Conservation (phyloP, 768 basidiomycete genomes). For the Mycena kentingensis region DNA sequence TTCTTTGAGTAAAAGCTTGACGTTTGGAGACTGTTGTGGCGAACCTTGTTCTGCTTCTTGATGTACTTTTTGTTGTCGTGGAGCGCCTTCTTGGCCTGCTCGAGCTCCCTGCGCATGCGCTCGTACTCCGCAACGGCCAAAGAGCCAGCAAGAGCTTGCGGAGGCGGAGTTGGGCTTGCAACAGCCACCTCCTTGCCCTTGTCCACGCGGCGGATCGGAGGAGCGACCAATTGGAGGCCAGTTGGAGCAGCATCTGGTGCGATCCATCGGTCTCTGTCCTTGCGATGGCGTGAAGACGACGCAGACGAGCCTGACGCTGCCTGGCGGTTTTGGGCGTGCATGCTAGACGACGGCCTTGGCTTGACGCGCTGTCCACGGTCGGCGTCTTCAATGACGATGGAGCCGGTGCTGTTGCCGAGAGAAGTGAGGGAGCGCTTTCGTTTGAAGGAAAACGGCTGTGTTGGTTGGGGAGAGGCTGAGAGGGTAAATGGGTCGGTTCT, state of each 20-base stretch:
- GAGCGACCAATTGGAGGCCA: not conserved
- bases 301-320: not conserved
- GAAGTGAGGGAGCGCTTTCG: slow-evolving; percentile 19
- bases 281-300: slow-evolving; percentile 8
- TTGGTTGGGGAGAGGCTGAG: not conserved
- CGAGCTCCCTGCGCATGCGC: slow-evolving; percentile 59
- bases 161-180: not conserved
- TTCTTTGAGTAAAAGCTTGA: slow-evolving; percentile 6
- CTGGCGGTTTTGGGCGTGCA: slow-evolving; percentile 3
- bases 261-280: slow-evolving; percentile 16
- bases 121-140: slow-evolving; percentile 51
- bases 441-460: slow-evolving; percentile 10
- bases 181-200: slow-evolving; percentile 15
- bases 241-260: no score
- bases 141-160: slow-evolving; percentile 31
- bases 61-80: slow-evolving; percentile 50
- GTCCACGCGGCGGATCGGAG: slow-evolving; percentile 3
- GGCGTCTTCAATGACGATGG: slow-evolving; percentile 2
- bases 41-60: slow-evolving; percentile 61
- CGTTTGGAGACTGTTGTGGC: slow-evolving; percentile 4
- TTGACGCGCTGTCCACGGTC: slow-evolving; percentile 23
- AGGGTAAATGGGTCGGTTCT: slow-evolving; percentile 18
- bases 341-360: slow-evolving; percentile 5
- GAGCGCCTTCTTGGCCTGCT: slow-evolving; percentile 50
- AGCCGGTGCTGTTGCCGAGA: not conserved